Percentiles rank a stretch among this genome's conserved stretches.
Evolutionary conservation across 805 yeast species (phyloP).

Genomic region (Saturnispora gosingensis): DNA sequence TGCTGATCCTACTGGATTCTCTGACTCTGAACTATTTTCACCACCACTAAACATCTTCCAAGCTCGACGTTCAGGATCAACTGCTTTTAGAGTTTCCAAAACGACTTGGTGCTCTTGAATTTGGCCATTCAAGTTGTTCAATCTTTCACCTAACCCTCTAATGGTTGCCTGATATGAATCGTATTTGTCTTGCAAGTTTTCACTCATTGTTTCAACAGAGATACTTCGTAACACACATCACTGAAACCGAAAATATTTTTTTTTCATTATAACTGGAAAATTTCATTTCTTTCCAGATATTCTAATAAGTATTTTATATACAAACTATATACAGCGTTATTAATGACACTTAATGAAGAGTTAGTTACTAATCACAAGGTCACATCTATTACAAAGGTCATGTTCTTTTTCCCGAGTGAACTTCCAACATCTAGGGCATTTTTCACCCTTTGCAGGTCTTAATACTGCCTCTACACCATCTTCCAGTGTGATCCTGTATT

Average conservation of each 20-base stretch:
- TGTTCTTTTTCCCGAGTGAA: conserved; percentile 43
- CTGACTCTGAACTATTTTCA: conserved; percentile 3
- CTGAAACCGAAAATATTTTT: neutral
- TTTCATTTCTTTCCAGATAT: neutral
- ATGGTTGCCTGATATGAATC: conserved; percentile 43
- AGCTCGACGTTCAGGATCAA: conserved; percentile 60
- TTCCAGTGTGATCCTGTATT: conserved; percentile 22
- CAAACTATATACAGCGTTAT: neutral
- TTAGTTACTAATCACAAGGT: conserved; percentile 24
- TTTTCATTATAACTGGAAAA: neutral
- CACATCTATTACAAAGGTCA: conserved; percentile 60
- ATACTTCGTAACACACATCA: neutral
- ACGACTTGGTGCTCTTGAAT: conserved; percentile 43
- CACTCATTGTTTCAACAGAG: neutral
- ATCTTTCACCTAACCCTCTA: conserved; percentile 36
- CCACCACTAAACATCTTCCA: conserved; percentile 86
- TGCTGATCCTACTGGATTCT: conserved; percentile 30
- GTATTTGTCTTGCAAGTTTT: conserved; percentile 36
- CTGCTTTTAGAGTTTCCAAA: conserved; percentile 41
- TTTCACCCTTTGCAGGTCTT: conserved; percentile 31
- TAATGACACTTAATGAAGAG: neutral
- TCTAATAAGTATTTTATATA: neutral
- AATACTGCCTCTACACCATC: conserved; percentile 30
- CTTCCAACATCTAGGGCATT: conserved; percentile 97
- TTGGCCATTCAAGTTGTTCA: conserved; percentile 40